These are phyloP conservation scores for Aspergillus aculeatinus DNA, from an alignment of 2,329 filamentous ascomycete species.

Conservation along the genomic window DNA sequence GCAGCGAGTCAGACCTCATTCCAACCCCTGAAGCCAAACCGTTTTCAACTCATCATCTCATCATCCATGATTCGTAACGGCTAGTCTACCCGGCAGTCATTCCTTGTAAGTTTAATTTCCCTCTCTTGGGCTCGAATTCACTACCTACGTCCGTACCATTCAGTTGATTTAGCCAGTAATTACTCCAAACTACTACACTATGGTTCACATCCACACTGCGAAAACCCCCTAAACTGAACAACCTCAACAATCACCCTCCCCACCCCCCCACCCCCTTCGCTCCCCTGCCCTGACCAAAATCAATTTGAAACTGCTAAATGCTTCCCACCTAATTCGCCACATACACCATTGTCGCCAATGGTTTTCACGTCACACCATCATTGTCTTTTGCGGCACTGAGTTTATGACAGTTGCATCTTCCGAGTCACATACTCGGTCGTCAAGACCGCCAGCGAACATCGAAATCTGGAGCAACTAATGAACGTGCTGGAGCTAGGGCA, in stretches of 20 bases:
- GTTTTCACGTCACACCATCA: not conserved
- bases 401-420: constrained; percentile 10
- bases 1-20: not conserved
- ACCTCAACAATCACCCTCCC: too few species aligned
- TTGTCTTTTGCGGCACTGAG: not conserved
- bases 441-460: not conserved
- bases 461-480: not conserved
- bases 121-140: not conserved
- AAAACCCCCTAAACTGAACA: too few species aligned
- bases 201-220: too few species aligned
- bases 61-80: not conserved
- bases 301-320: too few species aligned
- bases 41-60: constrained; percentile 4
- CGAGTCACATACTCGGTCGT: not conserved
- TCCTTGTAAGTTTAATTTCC: not conserved
- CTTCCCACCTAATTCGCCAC: too few species aligned
- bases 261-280: too few species aligned
- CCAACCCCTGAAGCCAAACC: constrained; percentile 14
- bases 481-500: not conserved
- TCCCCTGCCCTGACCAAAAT: too few species aligned
- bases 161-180: too few species aligned
- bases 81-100: not conserved
- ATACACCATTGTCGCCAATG: too few species aligned
- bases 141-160: not conserved
- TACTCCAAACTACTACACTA: too few species aligned